These are phyloP conservation scores for Colletotrichum tabaci DNA, from an alignment of 2,329 filamentous ascomycete genomes.

Conservation along the genomic window DNA sequence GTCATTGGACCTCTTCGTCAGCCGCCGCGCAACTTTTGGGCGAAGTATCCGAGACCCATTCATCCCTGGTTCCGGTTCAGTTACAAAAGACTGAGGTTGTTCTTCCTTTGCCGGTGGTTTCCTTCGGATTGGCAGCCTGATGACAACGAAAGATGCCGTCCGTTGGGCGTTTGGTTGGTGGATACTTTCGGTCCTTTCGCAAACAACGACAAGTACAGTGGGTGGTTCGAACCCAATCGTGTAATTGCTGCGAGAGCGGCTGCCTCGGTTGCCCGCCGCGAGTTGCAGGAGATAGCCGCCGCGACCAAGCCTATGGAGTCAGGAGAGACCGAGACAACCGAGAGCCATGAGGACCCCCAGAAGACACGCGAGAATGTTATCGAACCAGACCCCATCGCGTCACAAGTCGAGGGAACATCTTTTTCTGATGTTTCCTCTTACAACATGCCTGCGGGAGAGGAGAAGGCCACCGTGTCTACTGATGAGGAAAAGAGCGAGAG, in stretches of 20 bases:
- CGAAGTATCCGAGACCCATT: not conserved
- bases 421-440: no score
- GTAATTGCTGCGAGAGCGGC: not conserved
- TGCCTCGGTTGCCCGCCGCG: not conserved
- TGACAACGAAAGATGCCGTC: not conserved
- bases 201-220: not conserved
- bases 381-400: no score
- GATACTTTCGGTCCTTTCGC: not conserved
- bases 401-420: no score
- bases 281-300: not conserved
- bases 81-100: not conserved
- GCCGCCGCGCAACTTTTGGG: slow-evolving; percentile 60
- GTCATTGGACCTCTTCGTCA: slow-evolving; percentile 69
- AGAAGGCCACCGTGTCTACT: no score
- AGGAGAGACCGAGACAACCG: no score
- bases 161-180: not conserved
- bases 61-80: not conserved
- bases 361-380: no score
- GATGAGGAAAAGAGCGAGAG: no score
- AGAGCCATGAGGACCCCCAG: no score
- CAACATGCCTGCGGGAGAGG: no score
- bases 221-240: fast-evolving
- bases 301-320: no score
- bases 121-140: not conserved
- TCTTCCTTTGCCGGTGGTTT: not conserved